Percentiles rank a stretch among this genome's conserved stretches.
These are phyloP conservation scores for Rhizopus microsporus DNA, from an alignment of 371 early-diverging fungal species.

Conservation along the genomic window DNA sequence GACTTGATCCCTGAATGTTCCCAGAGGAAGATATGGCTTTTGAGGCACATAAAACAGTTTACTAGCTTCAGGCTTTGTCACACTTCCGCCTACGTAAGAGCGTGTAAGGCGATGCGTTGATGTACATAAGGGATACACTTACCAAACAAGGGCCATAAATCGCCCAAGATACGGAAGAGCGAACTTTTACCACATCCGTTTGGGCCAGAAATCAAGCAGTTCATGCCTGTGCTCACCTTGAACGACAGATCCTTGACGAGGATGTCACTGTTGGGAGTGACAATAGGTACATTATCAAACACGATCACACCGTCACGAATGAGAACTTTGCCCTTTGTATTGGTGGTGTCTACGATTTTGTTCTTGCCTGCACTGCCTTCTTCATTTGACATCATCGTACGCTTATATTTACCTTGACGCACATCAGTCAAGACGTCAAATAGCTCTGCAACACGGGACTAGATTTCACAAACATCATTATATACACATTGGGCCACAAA, in stretches of 20 bases:
- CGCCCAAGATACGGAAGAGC: constrained; percentile 92
- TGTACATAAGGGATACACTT: constrained; percentile 3
- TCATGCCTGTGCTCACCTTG: constrained; percentile 81
- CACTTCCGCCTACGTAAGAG: constrained; percentile 59
- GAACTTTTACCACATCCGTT: constrained; percentile 93
- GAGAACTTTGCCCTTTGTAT: constrained; percentile 63
- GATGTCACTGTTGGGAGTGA: constrained; percentile 92
- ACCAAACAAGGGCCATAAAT: constrained; percentile 85
- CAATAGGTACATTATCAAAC: constrained; percentile 87
- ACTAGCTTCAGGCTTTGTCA: constrained; percentile 77
- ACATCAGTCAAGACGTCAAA: constrained; percentile 76
- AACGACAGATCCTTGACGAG: constrained; percentile 84
- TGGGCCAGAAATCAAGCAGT: constrained; percentile 89
- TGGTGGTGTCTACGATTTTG: constrained; percentile 46
- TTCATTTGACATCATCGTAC: constrained; percentile 59
- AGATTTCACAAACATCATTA: background rate
- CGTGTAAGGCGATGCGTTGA: background rate
- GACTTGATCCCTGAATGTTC: constrained; percentile 90
- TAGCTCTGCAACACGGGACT: constrained; percentile 77
- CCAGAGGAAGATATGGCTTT: constrained; percentile 89
- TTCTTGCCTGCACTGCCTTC: constrained; percentile 31
- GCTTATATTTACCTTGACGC: constrained; percentile 62
- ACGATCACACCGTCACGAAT: constrained; percentile 73
- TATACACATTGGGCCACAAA: background rate
- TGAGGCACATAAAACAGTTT: constrained; percentile 94